Conservation (phyloP, 805 yeast species). For the Barnettozyma sp. region DNA sequence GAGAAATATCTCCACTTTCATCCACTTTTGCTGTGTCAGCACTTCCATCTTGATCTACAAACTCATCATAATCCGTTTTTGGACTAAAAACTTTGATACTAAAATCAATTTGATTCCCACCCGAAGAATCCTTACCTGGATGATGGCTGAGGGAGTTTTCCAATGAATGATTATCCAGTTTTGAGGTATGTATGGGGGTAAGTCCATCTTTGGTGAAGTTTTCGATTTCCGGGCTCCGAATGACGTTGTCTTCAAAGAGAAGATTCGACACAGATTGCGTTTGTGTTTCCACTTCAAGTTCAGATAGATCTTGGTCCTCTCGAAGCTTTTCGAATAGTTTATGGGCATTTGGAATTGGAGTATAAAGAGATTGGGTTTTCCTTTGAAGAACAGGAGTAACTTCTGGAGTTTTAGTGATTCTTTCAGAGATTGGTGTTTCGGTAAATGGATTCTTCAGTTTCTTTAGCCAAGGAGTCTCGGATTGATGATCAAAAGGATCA, state of each 20-base stretch:
- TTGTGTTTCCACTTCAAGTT: slow-evolving; percentile 19
- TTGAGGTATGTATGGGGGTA: neutral
- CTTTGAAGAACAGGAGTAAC: neutral
- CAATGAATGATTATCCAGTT: too few species aligned
- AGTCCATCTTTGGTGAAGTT: neutral
- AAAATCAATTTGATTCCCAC: neutral
- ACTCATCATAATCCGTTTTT: too few species aligned
- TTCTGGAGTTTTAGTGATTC: slow-evolving; percentile 17
- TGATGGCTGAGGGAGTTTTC: too few species aligned
- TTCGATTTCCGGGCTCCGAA: slow-evolving; percentile 5
- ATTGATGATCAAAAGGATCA: slow-evolving; percentile 28
- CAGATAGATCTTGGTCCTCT: slow-evolving; percentile 16
- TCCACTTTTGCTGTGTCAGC: neutral
- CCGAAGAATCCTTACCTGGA: neutral
- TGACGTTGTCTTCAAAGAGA: slow-evolving; percentile 8
- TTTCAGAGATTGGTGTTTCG: slow-evolving; percentile 18
- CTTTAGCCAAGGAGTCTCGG: slow-evolving; percentile 24
- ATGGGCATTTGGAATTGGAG: slow-evolving; percentile 14
- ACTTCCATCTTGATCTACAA: neutral
- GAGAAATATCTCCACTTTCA: neutral
- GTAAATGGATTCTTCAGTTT: slow-evolving; percentile 34
- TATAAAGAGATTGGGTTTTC: neutral
- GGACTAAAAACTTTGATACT: too few species aligned
- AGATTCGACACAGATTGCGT: slow-evolving; percentile 18
- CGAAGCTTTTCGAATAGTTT: slow-evolving; percentile 18